Evolutionary conservation across 805 yeast genomes (phyloP).

Genomic region (Nakazawaea siamensis): DNA sequence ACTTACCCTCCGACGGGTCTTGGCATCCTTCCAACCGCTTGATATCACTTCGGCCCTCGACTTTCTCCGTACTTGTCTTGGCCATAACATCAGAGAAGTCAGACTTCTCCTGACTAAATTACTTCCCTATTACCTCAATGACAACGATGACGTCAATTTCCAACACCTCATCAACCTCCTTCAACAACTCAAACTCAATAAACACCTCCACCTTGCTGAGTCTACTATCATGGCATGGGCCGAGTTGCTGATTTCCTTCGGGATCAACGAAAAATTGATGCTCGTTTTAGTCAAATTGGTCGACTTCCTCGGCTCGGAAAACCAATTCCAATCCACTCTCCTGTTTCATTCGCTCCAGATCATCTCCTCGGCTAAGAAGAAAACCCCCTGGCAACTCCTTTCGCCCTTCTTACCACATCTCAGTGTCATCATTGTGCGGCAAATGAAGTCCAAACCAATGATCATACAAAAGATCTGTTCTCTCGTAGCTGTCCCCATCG

Average conservation of each 20-base stretch:
- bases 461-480: conserved; percentile 55
- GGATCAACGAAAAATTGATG: conserved; percentile 58
- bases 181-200: conserved; percentile 30
- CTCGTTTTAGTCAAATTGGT: conserved; percentile 57
- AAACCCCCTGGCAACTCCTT: conserved; percentile 72
- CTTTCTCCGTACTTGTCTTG: conserved; percentile 31
- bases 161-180: conserved; percentile 33
- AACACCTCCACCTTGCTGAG: conserved; percentile 40
- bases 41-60: conserved; percentile 16
- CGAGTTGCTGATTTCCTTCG: conserved; percentile 50
- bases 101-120: conserved; percentile 44
- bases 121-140: conserved; percentile 43
- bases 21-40: conserved; percentile 2
- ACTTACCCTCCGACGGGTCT: background rate
- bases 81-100: conserved; percentile 42
- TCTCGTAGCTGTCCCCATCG: conserved; percentile 52
- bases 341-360: conserved; percentile 57
- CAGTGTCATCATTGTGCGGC: conserved; percentile 53
- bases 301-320: conserved; percentile 54
- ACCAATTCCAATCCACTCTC: conserved; percentile 58
- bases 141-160: conserved; percentile 34
- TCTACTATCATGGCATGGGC: conserved; percentile 55
- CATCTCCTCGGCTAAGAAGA: conserved; percentile 45
- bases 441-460: conserved; percentile 37
- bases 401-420: conserved; percentile 74